Conservation (phyloP, 441 rosid species). For the Pelargonium cotyledonis region DNA sequence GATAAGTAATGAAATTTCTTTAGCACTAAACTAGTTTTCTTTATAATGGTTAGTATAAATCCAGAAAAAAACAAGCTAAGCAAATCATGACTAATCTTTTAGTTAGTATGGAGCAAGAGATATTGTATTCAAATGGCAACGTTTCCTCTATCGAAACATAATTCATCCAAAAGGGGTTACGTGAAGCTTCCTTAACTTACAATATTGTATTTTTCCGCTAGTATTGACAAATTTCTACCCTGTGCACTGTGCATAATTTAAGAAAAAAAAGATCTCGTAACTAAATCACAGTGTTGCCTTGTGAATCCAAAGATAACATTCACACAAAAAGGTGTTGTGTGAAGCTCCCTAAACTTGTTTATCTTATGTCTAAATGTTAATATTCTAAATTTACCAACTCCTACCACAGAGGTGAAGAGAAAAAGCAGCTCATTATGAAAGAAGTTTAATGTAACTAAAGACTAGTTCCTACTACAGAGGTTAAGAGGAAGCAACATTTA, state of each 20-base stretch:
- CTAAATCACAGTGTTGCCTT: not conserved
- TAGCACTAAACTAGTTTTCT: constrained; percentile 10
- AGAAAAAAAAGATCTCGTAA: no score
- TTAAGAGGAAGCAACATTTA: constrained; percentile 5
- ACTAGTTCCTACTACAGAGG: constrained; percentile 10
- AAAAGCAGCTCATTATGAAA: constrained; percentile 9
- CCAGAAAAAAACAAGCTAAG: not conserved
- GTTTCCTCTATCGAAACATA: not conserved
- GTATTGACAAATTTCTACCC: not conserved
- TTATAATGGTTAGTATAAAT: constrained; percentile 5
- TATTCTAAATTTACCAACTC: not conserved
- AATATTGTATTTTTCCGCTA: no score
- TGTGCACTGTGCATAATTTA: not conserved
- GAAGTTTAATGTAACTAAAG: constrained; percentile 5
- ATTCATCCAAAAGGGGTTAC: constrained; percentile 5
- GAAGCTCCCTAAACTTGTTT: constrained; percentile 3
- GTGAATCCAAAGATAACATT: not conserved
- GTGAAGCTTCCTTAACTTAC: not conserved
- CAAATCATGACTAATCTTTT: not conserved
- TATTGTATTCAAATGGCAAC: not conserved
- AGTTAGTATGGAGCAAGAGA: not conserved
- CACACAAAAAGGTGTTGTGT: not conserved
- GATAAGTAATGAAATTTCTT: constrained; percentile 1
- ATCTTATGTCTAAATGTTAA: not conserved
- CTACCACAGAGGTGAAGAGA: constrained; percentile 12